Conservation (phyloP, 192 early-diverging fungal genomes). For the Podila clonocystis region DNA sequence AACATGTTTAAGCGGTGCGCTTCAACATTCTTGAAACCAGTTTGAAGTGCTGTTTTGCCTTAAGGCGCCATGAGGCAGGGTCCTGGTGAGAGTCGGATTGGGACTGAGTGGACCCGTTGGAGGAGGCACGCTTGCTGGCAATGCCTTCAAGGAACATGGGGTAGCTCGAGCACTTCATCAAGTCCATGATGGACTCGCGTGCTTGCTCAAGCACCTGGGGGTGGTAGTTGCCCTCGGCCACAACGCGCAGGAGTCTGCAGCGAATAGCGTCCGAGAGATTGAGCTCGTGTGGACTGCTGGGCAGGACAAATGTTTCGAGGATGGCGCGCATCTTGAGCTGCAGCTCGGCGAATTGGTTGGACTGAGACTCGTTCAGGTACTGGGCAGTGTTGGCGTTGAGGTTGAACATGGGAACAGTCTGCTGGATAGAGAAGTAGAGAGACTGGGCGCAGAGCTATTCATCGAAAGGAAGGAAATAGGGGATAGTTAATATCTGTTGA, state of each 20-base stretch:
- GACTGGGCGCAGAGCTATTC: constrained; percentile 47
- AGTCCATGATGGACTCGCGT: constrained; percentile 45
- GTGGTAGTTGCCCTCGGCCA: constrained; percentile 40
- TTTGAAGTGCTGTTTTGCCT: constrained; percentile 48
- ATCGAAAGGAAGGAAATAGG: not conserved
- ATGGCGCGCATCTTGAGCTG: constrained; percentile 47
- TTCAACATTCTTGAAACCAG: constrained; percentile 49
- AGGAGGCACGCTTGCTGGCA: constrained; percentile 39
- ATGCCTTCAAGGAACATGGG: constrained; percentile 44
- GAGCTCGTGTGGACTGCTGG: constrained; percentile 51
- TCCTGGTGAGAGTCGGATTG: constrained; percentile 27
- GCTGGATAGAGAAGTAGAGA: constrained; percentile 37
- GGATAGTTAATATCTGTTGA: no score
- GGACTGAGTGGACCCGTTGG: constrained; percentile 28
- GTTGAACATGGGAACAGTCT: constrained; percentile 29
- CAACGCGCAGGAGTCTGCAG: constrained; percentile 27
- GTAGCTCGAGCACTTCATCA: constrained; percentile 53
- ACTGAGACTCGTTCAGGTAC: constrained; percentile 30
- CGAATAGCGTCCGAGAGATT: constrained; percentile 47
- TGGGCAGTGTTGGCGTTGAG: constrained; percentile 21
- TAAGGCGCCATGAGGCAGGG: constrained; percentile 28
- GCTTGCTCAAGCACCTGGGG: constrained; percentile 42
- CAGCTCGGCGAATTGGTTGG: constrained; percentile 36
- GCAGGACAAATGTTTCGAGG: constrained; percentile 48
- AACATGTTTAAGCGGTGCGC: constrained; percentile 33